A percentile compares a stretch with the other conserved stretches of the same genome.
Conservation (phyloP, 176 grass and related monocot species). For the Eragrostis curvula region DNA sequence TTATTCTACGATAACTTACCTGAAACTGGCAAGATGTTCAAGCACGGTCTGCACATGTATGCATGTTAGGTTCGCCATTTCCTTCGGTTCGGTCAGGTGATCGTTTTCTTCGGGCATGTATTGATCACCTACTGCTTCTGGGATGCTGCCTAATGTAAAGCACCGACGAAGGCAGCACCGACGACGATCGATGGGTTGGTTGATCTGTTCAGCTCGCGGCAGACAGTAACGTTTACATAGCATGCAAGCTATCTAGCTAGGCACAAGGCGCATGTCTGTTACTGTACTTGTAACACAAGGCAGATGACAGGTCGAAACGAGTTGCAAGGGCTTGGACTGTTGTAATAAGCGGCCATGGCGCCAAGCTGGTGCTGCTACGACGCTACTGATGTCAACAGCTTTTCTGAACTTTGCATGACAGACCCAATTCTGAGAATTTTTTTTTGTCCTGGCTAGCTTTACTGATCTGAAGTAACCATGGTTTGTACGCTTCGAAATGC, state of each 20-base stretch:
- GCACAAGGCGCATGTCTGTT: too few relatives aligned
- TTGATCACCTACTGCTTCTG: neutral
- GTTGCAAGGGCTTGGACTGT: neutral
- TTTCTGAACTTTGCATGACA: neutral
- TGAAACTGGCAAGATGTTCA: neutral
- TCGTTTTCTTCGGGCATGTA: neutral
- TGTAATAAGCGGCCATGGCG: too few relatives aligned
- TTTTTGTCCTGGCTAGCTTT: neutral
- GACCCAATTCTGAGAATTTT: neutral
- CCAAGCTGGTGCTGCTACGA: neutral
- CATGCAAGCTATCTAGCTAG: neutral
- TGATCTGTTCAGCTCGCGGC: conserved; percentile 7
- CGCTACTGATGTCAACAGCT: too few relatives aligned
- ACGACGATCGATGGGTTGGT: neutral
- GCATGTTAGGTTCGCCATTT: conserved; percentile 25
- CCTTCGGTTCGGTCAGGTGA: neutral
- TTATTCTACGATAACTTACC: neutral
- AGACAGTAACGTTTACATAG: neutral
- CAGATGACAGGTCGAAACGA: neutral
- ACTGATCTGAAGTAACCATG: neutral
- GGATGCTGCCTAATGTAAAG: neutral
- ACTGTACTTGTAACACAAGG: neutral
- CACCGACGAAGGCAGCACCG: neutral
- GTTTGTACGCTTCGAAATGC: neutral
- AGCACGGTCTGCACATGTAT: neutral